Evolutionary conservation across 2,329 filamentous ascomycete genomes (phyloP), one percentile per base, ranked within the genome.

Genomic region (Penicillium aurantiogriseum): DNA sequence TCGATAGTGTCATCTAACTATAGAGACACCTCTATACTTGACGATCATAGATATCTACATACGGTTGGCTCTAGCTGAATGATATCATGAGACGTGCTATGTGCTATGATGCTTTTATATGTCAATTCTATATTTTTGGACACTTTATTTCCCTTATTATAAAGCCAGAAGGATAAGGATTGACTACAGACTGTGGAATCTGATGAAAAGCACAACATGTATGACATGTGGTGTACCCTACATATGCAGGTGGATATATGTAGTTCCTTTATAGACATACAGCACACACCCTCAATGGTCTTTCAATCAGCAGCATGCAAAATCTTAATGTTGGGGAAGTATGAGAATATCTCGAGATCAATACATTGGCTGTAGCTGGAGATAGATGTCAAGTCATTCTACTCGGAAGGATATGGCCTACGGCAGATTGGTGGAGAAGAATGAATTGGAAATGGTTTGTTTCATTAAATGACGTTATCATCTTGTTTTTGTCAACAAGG

Each of bases 391-490:
- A 17, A 25, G 21, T 25, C 21, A 23, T 25, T 25, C 13, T 8
- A 43, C 15, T 7, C 6, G 5, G 13, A 7, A 9, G 11, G 6
- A 50, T 8, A 53, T 21, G 9, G 27, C 19, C 7, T 54, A 54
- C 46, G 8, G 11, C 15, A 13, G 13, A 19, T 7, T 45, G 2
- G 7, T 35, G 38, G 36, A 49, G 15, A 47, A 38, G 51, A 11
- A 40, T 58, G 38, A 67, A 67, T 59, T 54, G 52, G 43, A 63
- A 66, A 55, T 66, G 50, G 63, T 61, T 63, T 57, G 56, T 58
- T 67, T 67, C 65, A 66, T 67, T 67, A 67, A 62, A 55, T 65
- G 62, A 67, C 65, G 57, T 67, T 67, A 66, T 62, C 54, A 57
- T 55, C 39, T 58, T 49, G 56, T 54, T 67, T 66, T 56, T 65